Percentiles rank a stretch among this genome's conserved stretches.
Evolutionary conservation across 139 green algal species (phyloP).

Genomic region (Tetradesmus lagerheimii): DNA sequence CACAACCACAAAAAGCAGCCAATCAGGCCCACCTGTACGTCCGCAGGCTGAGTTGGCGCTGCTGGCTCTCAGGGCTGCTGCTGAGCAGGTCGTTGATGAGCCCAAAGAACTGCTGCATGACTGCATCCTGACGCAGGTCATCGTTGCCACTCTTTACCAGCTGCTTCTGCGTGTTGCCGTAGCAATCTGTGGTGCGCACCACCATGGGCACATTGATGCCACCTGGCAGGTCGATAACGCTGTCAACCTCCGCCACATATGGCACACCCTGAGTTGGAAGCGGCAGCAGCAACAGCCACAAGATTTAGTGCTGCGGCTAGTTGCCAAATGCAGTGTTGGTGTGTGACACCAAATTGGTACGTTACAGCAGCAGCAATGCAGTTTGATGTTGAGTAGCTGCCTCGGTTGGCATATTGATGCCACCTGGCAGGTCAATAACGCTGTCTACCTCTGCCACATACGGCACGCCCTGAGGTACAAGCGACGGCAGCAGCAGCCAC

Average conservation of each 20-base stretch:
- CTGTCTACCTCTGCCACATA: conserved; percentile 54
- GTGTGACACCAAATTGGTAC: too few species aligned
- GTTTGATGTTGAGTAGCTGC: too few species aligned
- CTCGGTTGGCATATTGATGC: conserved; percentile 93
- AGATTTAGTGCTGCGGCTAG: not conserved
- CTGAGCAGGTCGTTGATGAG: conserved; percentile 89
- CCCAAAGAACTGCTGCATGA: conserved; percentile 98
- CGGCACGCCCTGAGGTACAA: conserved; percentile 52
- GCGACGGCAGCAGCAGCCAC: not conserved
- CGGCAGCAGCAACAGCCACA: not conserved
- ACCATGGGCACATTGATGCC: conserved; percentile 94
- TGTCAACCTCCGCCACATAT: conserved; percentile 53
- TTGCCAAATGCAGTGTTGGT: too few species aligned
- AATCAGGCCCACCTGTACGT: conserved; percentile 82
- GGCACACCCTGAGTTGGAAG: conserved; percentile 51
- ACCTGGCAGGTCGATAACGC: conserved; percentile 71
- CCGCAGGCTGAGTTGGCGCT: conserved; percentile 73
- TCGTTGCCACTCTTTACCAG: conserved; percentile 86
- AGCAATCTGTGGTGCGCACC: conserved; percentile 43
- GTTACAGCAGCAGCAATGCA: not conserved
- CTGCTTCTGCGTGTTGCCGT: conserved; percentile 52
- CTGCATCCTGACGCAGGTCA: conserved; percentile 91
- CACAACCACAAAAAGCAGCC: too few species aligned
- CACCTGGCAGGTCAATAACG: conserved; percentile 75
- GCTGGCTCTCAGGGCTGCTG: not conserved